Percentiles rank a stretch among this genome's conserved stretches.
Conservation (phyloP, 768 basidiomycete genomes). For the Grammothele lineata region DNA sequence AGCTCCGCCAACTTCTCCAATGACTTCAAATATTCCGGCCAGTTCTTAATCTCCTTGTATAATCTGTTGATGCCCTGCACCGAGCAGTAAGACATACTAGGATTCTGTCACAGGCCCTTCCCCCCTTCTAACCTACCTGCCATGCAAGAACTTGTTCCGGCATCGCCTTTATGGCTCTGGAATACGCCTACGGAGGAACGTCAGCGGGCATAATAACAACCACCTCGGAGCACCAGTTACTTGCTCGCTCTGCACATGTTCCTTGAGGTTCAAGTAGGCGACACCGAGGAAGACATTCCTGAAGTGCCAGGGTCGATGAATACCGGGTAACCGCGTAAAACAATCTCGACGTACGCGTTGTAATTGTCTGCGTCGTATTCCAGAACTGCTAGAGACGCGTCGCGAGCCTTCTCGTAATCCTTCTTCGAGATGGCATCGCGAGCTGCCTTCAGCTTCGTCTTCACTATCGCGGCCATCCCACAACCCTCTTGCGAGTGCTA, state of each 20-base stretch:
- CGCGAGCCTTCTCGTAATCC: slow-evolving; percentile 63
- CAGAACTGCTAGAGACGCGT: slow-evolving; percentile 61
- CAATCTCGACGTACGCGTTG: slow-evolving; percentile 73
- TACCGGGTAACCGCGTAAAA: too few relatives aligned
- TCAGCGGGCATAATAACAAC: slow-evolving; percentile 9
- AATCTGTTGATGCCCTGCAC: slow-evolving; percentile 66
- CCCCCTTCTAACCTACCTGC: slow-evolving; percentile 52
- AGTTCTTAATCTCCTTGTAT: slow-evolving; percentile 60
- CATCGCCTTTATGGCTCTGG: slow-evolving; percentile 66
- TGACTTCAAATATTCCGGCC: slow-evolving; percentile 52
- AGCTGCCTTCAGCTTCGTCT: slow-evolving; percentile 73
- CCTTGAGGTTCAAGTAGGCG: slow-evolving; percentile 70
- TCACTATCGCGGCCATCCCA: slow-evolving; percentile 46
- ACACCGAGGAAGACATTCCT: slow-evolving; percentile 87
- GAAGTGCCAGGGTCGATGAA: too few relatives aligned
- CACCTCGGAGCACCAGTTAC: slow-evolving; percentile 43
- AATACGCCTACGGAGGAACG: slow-evolving; percentile 60
- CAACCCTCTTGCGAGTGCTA: not conserved
- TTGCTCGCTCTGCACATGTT: slow-evolving; percentile 76
- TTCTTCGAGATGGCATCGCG: slow-evolving; percentile 74
- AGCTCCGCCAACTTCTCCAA: slow-evolving; percentile 56
- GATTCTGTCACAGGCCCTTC: too few relatives aligned
- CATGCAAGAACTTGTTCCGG: slow-evolving; percentile 73
- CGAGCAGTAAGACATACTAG: too few relatives aligned
- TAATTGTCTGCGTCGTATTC: slow-evolving; percentile 82